phyloP scores from a whole-genome alignment of 768 basidiomycete genomes.

The Flagelloscypha sp. region DNA sequence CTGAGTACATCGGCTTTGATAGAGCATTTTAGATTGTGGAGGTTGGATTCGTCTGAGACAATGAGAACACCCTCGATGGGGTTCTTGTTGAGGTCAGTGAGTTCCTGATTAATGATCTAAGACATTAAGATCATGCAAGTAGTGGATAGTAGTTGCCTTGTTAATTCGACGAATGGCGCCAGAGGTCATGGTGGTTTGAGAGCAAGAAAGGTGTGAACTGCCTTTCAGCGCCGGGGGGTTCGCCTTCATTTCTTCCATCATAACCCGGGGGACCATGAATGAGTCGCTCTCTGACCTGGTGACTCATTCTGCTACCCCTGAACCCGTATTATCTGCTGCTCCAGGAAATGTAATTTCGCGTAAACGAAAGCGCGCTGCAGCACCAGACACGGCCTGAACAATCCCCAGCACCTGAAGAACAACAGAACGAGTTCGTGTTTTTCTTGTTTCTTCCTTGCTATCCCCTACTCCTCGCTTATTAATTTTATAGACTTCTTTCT shows the following conservation, averaged over 20 bases:
- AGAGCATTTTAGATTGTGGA: conserved; percentile 70
- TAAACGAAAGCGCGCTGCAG: conserved; percentile 52
- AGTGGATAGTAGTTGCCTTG: too few species aligned
- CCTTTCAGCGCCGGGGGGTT: background rate
- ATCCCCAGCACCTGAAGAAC: conserved; percentile 56
- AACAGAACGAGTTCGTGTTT: conserved; percentile 18
- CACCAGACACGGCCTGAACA: conserved; percentile 27
- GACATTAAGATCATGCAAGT: conserved; percentile 3
- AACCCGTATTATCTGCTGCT: conserved; percentile 30
- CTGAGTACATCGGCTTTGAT: conserved; percentile 59
- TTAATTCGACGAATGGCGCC: conserved; percentile 36
- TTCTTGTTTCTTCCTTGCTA: conserved; percentile 1
- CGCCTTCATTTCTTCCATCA: background rate
- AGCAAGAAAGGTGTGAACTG: conserved; percentile 4
- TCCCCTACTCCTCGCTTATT: conserved; percentile 8
- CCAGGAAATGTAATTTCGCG: conserved; percentile 23
- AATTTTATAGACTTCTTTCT: conserved; percentile 38
- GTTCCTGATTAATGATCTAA: conserved; percentile 40
- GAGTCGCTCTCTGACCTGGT: conserved; percentile 5
- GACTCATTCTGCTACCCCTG: conserved; percentile 11
- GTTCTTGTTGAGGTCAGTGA: conserved; percentile 48
- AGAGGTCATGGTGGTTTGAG: conserved; percentile 18
- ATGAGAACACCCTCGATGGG: conserved; percentile 65
- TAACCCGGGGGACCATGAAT: conserved; percentile 19
- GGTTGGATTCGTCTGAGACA: conserved; percentile 59